A percentile compares a stretch with the other conserved stretches of the same genome.
These are phyloP conservation scores for Scutellaria minor DNA, from an alignment of 257 asterid species.

Conservation along the genomic window DNA sequence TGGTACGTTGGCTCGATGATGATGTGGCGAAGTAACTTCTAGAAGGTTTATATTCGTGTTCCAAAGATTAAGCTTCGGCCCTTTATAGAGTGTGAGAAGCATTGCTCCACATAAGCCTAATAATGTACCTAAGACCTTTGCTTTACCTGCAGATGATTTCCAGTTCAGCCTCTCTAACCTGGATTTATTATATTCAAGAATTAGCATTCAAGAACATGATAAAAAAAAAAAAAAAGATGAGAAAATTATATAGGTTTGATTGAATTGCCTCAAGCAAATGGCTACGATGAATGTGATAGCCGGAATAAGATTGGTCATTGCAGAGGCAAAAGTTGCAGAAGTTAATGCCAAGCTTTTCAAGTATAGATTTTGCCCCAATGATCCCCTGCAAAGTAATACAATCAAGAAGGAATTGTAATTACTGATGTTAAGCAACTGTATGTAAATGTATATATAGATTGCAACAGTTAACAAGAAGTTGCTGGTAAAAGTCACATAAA, in stretches of 20 bases:
- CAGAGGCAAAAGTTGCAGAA: slow-evolving; percentile 67
- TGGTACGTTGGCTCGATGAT: neutral
- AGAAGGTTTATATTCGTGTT: slow-evolving; percentile 56
- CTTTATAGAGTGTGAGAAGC: slow-evolving; percentile 76
- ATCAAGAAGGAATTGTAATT: neutral
- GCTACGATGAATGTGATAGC: slow-evolving; percentile 69
- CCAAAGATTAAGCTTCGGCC: slow-evolving; percentile 54
- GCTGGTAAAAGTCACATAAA: slow-evolving; percentile 20
- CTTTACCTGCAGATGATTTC: slow-evolving; percentile 65
- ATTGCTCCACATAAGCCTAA: slow-evolving; percentile 76
- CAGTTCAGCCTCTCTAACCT: slow-evolving; percentile 73
- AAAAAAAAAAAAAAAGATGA: neutral
- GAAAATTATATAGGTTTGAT: neutral
- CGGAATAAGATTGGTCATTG: slow-evolving; percentile 71
- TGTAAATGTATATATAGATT: neutral
- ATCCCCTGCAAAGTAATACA: slow-evolving; percentile 46
- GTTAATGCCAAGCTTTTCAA: slow-evolving; percentile 52
- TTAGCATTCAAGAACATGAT: neutral
- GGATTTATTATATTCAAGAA: neutral
- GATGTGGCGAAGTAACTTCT: slow-evolving; percentile 36
- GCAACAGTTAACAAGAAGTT: slow-evolving; percentile 35
- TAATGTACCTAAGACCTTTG: slow-evolving; percentile 67
- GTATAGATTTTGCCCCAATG: slow-evolving; percentile 68
- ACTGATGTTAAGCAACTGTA: neutral
- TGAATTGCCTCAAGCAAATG: slow-evolving; percentile 47